Base-by-base conservation (phyloP, 2,329 filamentous ascomycete species). In the Leptographium flavum region DNA sequence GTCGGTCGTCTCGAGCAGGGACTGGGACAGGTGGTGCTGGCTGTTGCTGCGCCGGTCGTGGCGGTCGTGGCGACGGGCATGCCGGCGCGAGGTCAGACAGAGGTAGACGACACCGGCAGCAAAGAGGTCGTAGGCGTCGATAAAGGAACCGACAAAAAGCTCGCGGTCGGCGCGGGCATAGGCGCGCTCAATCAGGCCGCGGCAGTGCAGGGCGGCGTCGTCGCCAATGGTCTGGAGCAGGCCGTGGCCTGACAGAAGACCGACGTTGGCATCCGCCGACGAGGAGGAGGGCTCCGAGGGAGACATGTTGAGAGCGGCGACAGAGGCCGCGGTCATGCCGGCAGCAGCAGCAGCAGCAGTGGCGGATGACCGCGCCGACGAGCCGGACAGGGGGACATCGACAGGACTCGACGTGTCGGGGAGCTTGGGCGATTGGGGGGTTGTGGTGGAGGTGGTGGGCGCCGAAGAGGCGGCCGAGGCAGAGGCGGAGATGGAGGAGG, bases 101-200 rank as follows among this genome's bases (percentile, higher is more conserved):
- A 46, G 13, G 25, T 43, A 45, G 13, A 46, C 42, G 14, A 49
- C 32, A 9, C 35, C 45, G 5, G 49, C 49, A 7, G 36, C 37
- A 23, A 51, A 44, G 11, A 49, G 25, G 35, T 51, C 49, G 39
- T 49, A 49, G 19, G 45, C 49, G 31, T 51, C 43, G 31, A 49
- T 21, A 25, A 51, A 51, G 4, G 49, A 46, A 13, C 39, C 42
- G 21, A 44, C 36, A 35, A 40, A 33, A 2, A 23, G 31, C 17
- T 44, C 36, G 5, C 42, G 21, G 17, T 44, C 42, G 22, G 39
- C 42, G 2, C 42, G 45, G 33, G 44, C 40, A 23, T 51, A 51
- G 28, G 23, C n/a, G 3, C 31, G 36, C 19, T 51, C 45, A 3
- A 51, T 43, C n/a, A 47, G 35, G 6, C 42, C 37, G 14, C 33